Conservation (phyloP, 768 basidiomycete species). For the Ramaria rubella region DNA sequence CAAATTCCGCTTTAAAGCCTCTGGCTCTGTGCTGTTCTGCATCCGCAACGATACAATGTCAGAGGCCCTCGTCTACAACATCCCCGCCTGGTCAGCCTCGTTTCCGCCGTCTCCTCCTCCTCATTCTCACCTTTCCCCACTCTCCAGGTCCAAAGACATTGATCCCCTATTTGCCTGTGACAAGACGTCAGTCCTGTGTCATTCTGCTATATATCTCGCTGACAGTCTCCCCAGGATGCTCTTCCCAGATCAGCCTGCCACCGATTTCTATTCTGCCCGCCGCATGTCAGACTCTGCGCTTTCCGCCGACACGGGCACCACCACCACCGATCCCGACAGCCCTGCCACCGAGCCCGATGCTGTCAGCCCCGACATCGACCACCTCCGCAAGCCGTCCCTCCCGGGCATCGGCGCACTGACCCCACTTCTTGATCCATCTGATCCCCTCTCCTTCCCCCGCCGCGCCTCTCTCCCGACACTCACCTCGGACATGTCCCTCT, state of each 20-base stretch:
- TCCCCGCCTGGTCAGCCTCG: constrained; percentile 6
- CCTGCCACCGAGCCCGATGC: constrained; percentile 8
- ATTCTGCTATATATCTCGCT: neutral
- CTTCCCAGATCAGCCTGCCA: constrained; percentile 34
- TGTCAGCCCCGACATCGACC: neutral
- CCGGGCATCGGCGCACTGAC: constrained; percentile 11
- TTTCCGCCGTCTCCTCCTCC: neutral
- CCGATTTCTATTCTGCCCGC: constrained; percentile 51
- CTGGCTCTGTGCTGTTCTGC: neutral
- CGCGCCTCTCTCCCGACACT: constrained; percentile 61
- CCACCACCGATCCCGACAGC: neutral
- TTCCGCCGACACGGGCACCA: constrained; percentile 53
- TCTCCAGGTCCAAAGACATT: constrained; percentile 5
- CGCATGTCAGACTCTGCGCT: constrained; percentile 76
- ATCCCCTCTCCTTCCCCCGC: constrained; percentile 55
- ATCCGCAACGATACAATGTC: neutral
- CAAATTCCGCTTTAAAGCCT: neutral
- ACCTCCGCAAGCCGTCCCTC: constrained; percentile 8
- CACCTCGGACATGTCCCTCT: constrained; percentile 34
- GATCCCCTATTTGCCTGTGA: constrained; percentile 2
- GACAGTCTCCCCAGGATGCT: constrained; percentile 9
- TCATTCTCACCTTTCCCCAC: neutral
- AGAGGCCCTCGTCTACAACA: constrained; percentile 6
- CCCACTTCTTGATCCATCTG: constrained; percentile 33
- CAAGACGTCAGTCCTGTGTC: constrained; percentile 5